These are phyloP conservation scores for Exophiala mesophila DNA, from an alignment of 2,329 filamentous ascomycete genomes.

Conservation along the genomic window DNA sequence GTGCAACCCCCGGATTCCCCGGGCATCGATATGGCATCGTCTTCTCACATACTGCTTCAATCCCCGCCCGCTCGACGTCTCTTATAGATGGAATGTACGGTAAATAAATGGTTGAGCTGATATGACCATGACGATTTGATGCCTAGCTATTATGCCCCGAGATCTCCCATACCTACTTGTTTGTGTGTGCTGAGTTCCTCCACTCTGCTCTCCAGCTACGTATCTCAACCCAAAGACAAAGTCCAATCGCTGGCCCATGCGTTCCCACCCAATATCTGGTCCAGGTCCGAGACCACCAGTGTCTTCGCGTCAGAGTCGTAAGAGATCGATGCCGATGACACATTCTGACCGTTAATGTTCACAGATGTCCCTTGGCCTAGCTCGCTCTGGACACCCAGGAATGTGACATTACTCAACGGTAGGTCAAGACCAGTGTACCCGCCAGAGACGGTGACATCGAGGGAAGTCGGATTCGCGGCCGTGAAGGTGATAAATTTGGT, in stretches of 20 bases:
- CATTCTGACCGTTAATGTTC: constrained; percentile 45
- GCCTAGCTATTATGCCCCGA: no score
- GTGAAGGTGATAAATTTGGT: constrained; percentile 48
- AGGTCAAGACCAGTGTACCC: constrained; percentile 52
- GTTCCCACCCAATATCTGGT: constrained; percentile 46
- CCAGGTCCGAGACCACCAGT: constrained; percentile 49
- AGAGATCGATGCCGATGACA: constrained; percentile 36
- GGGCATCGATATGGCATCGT: no score
- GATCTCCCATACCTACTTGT: no score
- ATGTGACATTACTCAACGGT: constrained; percentile 56
- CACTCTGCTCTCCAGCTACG: no score
- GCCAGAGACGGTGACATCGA: constrained; percentile 49
- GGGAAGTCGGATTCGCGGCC: constrained; percentile 35
- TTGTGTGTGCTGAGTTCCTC: no score
- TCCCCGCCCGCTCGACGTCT: no score
- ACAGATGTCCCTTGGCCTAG: constrained; percentile 34
- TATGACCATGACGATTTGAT: no score
- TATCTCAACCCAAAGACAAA: no score
- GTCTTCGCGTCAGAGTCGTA: constrained; percentile 47
- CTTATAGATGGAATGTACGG: no score
- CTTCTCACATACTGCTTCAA: no score
- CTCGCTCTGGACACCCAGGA: constrained; percentile 52
- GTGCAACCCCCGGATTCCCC: no score
- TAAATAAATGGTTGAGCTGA: no score
- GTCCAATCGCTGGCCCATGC: constrained; percentile 58